Percentiles rank a stretch among this genome's conserved stretches.
Evolutionary conservation across 2,329 filamentous ascomycete species (phyloP).

Genomic region (Microdochium bolleyi): DNA sequence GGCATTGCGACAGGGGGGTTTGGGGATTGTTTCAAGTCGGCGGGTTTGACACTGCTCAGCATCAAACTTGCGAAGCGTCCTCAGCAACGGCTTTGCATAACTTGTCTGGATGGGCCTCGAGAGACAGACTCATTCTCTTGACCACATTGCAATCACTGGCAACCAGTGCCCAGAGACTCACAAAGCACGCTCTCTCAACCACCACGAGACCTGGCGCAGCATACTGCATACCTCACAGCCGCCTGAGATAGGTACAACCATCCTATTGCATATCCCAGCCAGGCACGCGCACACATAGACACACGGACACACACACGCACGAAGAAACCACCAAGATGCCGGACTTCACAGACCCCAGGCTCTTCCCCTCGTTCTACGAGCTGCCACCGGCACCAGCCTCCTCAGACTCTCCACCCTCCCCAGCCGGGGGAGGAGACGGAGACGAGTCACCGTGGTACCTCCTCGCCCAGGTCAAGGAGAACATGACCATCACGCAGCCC

Average conservation of each 20-base stretch:
- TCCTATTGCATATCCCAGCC: too few relatives aligned
- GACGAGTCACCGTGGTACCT: constrained; percentile 15
- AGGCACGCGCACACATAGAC: too few relatives aligned
- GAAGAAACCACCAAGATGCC: constrained; percentile 9
- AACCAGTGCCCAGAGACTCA: too few relatives aligned
- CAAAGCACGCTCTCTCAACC: too few relatives aligned
- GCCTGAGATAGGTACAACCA: too few relatives aligned
- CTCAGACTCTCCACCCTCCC: constrained; percentile 2
- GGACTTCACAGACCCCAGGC: constrained; percentile 20
- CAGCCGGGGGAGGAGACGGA: neutral
- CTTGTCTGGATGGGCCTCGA: too few relatives aligned
- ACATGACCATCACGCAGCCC: constrained; percentile 37
- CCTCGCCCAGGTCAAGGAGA: constrained; percentile 20
- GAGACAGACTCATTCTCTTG: too few relatives aligned
- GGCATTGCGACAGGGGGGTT: neutral
- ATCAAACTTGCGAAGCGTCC: neutral
- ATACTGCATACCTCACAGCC: too few relatives aligned
- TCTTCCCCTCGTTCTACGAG: constrained; percentile 25
- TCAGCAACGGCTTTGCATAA: too few relatives aligned
- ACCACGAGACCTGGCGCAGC: too few relatives aligned
- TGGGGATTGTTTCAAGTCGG: neutral
- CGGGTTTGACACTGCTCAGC: neutral
- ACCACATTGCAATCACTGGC: too few relatives aligned
- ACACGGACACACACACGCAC: too few relatives aligned
- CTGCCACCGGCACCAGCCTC: constrained; percentile 12